These are phyloP conservation scores for Corynascus novoguineensis DNA, from an alignment of 495 filamentous ascomycete species.

Conservation along the genomic window DNA sequence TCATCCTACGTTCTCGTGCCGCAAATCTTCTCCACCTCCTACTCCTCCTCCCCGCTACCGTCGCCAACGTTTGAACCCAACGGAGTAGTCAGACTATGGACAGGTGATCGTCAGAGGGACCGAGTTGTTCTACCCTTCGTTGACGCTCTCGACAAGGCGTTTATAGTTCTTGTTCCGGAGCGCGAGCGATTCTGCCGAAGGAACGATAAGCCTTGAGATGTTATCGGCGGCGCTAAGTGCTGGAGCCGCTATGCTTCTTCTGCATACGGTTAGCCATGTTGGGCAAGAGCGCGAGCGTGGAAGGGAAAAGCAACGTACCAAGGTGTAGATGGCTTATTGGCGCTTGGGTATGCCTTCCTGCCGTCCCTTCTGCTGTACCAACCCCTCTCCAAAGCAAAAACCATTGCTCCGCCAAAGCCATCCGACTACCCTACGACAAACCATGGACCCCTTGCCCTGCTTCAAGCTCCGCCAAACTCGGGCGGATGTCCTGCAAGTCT, in stretches of 20 bases:
- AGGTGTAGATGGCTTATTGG: too few relatives aligned
- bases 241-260: constrained; percentile 5
- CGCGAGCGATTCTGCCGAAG: too few relatives aligned
- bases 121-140: too few relatives aligned
- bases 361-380: too few relatives aligned
- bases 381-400: too few relatives aligned
- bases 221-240: constrained; percentile 8
- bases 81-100: not conserved
- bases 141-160: too few relatives aligned
- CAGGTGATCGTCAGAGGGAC: too few relatives aligned
- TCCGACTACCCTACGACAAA: too few relatives aligned
- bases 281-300: constrained; percentile 7
- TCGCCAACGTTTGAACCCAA: not conserved
- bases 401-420: too few relatives aligned
- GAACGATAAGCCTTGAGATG: too few relatives aligned
- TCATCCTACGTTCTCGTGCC: not conserved
- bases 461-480: not conserved
- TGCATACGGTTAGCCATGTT: constrained; percentile 6
- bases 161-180: too few relatives aligned
- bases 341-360: too few relatives aligned
- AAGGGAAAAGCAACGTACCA: constrained; percentile 3
- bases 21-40: not conserved
- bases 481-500: not conserved
- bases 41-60: not conserved
- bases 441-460: not conserved